These are phyloP conservation scores for Xylariaceae sp. DNA, from an alignment of 2,329 filamentous ascomycete species.

Conservation along the genomic window DNA sequence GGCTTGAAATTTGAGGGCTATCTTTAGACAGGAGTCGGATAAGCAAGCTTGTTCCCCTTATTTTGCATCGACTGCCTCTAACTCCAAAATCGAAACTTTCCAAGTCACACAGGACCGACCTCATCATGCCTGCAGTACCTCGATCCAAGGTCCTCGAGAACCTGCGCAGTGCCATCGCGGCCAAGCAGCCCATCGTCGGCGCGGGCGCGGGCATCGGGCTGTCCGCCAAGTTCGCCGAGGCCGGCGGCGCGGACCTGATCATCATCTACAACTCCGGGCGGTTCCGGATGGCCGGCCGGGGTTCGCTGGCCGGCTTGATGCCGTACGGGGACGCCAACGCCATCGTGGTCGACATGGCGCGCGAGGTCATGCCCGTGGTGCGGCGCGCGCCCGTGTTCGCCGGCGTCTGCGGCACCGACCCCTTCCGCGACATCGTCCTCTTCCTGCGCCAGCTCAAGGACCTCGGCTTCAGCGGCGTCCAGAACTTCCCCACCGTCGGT, in stretches of 20 bases:
- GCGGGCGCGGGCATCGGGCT: conserved; percentile 66
- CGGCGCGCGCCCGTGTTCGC: conserved; percentile 60
- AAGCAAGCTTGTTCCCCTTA: too few relatives aligned
- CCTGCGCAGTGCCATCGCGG: conserved; percentile 48
- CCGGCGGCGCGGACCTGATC: conserved; percentile 63
- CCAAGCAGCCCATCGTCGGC: conserved; percentile 58
- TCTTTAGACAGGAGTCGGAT: too few relatives aligned
- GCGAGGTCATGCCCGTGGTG: conserved; percentile 61
- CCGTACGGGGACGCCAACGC: conserved; percentile 67
- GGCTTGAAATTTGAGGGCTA: too few relatives aligned
- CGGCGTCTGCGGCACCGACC: conserved; percentile 66
- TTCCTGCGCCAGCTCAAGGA: conserved; percentile 57
- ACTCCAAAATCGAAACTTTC: too few relatives aligned
- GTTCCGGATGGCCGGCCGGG: conserved; percentile 67
- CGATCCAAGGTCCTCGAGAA: conserved; percentile 50
- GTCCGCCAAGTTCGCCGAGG: conserved; percentile 65
- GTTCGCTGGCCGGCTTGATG: conserved; percentile 64
- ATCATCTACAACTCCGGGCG: conserved; percentile 69
- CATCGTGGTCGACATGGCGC: conserved; percentile 64
- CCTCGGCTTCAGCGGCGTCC: conserved; percentile 62
- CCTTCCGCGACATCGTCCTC: conserved; percentile 55
- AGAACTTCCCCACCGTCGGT: conserved; percentile 70
- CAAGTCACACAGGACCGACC: background rate
- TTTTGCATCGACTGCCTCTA: too few relatives aligned
- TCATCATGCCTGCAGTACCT: conserved; percentile 43